Evolutionary conservation across 2,329 filamentous ascomycete genomes (phyloP), one percentile per base, ranked within the genome.

Genomic region (Colletotrichum sublineola): DNA sequence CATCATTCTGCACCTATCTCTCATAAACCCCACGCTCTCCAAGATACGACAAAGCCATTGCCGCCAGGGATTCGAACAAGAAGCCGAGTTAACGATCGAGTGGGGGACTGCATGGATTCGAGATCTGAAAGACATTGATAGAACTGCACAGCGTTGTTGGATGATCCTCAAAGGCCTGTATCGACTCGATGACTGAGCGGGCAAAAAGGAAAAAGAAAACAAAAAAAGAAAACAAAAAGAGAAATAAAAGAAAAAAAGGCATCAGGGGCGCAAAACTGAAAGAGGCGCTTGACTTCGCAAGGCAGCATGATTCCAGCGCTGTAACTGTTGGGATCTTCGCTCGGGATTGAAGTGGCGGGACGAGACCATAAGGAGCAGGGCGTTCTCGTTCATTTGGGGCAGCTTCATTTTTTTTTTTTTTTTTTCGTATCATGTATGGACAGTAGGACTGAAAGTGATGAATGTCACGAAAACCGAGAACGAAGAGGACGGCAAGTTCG

Each of bases 81-180:
- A 89, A 58, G 82, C 83, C n/a, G 78, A 80, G 5, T 80, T 86
- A 75, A 90, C 87, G 18, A 83, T 87, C 1, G 78, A 80, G 5
- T 76, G 89, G 61, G 89, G 89, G 78, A 78, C 91, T 61, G 87
- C 90, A 70, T 91, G 89, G 89, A 81, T 92, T 63, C 79, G 84
- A 60, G 89, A 91, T 76, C 81, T 91, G 74, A 87, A 84, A 76
- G 84, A 82, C 64, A 82, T 86, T 36, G 89, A 91, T 76, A 81
- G 82, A 0, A 86, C 88, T 20, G 87, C 89, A 4, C 80, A 82
- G 40, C 91, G 89, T 88, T 86, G 86, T 73, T 90, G 87, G 87
- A 81, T 81, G 44, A 80, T 90, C 31, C 77, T 87, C 62, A 82
- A 83, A 77, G 80, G 81, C 11, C 75, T 90, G 42, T 90, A 86